phyloP scores from a whole-genome alignment of 2,329 filamentous ascomycete species.

The Verticillium tricorpus region DNA sequence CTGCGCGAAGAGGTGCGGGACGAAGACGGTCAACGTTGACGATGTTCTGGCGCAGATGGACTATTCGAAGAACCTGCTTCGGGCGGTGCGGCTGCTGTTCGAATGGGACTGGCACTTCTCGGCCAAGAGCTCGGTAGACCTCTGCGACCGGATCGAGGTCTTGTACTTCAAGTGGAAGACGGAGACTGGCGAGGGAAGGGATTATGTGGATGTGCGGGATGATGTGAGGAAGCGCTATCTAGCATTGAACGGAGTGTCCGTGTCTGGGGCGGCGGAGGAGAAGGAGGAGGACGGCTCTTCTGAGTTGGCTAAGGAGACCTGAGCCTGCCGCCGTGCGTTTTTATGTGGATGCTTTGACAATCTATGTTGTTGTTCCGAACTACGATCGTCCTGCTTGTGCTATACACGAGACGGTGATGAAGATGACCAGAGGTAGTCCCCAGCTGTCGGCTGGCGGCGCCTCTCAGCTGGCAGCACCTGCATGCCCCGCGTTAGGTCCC shows the following conservation, averaged over 20 bases:
- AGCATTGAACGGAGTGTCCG: conserved; percentile 4
- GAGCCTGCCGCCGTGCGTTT: too few species aligned
- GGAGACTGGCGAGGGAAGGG: conserved; percentile 21
- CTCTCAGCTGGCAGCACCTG: too few species aligned
- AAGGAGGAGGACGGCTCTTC: not conserved
- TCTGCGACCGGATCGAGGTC: conserved; percentile 16
- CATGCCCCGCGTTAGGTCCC: not conserved
- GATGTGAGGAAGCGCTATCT: conserved; percentile 6
- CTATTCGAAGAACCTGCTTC: conserved; percentile 21
- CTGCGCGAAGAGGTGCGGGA: conserved; percentile 14
- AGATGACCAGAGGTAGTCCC: too few species aligned
- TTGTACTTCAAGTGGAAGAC: conserved; percentile 24
- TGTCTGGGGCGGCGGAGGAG: not conserved
- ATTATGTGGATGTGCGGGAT: conserved; percentile 26
- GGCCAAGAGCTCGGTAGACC: not conserved
- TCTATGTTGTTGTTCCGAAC: too few species aligned
- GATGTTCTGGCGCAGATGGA: conserved; percentile 17
- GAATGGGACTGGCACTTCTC: conserved; percentile 14
- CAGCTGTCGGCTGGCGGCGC: too few species aligned
- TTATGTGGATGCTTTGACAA: too few species aligned
- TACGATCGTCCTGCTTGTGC: too few species aligned
- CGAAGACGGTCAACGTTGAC: conserved; percentile 24
- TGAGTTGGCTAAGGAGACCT: not conserved
- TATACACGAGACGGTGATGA: too few species aligned
- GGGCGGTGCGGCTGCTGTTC: conserved; percentile 19